Conservation (phyloP, 306 rosid genomes). For the Vigna radiata region DNA sequence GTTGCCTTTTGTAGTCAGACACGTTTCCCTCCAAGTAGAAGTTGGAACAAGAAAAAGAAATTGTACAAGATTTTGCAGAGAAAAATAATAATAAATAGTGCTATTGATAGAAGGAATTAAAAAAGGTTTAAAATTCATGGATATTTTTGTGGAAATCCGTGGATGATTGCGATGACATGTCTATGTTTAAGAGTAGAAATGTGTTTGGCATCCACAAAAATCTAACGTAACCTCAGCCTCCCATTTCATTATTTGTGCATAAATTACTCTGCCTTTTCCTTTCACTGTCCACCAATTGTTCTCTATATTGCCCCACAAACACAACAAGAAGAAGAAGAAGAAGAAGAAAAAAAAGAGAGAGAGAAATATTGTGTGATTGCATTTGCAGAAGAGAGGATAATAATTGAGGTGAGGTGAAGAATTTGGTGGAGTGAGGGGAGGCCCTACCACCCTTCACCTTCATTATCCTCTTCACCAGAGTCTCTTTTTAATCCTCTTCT, state of each 20-base stretch:
- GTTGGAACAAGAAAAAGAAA: constrained; percentile 18
- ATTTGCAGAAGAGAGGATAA: constrained; percentile 42
- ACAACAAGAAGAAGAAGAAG: not conserved
- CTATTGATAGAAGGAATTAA: not conserved
- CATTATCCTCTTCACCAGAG: constrained; percentile 56
- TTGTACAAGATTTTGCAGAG: not conserved
- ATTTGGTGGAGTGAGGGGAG: constrained; percentile 53
- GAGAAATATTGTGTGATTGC: constrained; percentile 44
- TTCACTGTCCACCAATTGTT: constrained; percentile 51
- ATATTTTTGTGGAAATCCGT: constrained; percentile 4
- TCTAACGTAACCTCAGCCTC: constrained; percentile 47
- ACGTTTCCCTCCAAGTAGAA: constrained; percentile 52
- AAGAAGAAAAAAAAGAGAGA: not conserved
- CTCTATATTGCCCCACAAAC: constrained; percentile 44
- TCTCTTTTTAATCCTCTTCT: constrained; percentile 43
- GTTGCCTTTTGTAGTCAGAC: constrained; percentile 55
- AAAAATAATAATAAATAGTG: not conserved
- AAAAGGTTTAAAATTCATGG: not conserved
- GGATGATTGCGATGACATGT: constrained; percentile 43
- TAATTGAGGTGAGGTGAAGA: constrained; percentile 62
- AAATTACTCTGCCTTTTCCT: constrained; percentile 30
- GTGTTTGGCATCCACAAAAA: constrained; percentile 59
- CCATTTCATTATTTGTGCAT: constrained; percentile 45
- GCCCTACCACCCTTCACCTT: constrained; percentile 57
- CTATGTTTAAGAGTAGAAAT: constrained; percentile 30